Conservation (phyloP, 1,284 basidiomycete genomes). For the Phellopilus nigrolimitatus region DNA sequence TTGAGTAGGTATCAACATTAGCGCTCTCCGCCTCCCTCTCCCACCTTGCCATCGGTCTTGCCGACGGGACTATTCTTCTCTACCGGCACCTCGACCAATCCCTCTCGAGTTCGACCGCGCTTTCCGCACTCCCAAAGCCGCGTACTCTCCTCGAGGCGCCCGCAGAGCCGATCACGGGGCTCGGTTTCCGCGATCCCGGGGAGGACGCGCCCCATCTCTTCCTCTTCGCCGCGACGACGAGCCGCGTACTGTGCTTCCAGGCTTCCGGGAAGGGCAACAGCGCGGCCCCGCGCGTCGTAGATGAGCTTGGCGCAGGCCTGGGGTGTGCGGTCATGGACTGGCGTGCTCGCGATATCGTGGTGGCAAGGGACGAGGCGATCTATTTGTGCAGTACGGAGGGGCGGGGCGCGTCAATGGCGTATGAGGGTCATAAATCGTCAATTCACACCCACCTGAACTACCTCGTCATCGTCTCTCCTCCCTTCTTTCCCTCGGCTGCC, state of each 20-base stretch:
- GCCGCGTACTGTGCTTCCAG: conserved; percentile 73
- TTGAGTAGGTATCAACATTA: conserved; percentile 67
- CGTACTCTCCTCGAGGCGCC: conserved; percentile 75
- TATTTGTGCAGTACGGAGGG: conserved; percentile 85
- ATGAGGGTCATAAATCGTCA: conserved; percentile 81
- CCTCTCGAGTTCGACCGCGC: conserved; percentile 54
- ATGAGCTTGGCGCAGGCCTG: conserved; percentile 82
- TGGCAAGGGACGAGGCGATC: conserved; percentile 90
- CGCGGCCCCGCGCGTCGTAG: conserved; percentile 61
- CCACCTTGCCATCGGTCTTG: conserved; percentile 87
- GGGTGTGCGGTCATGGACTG: conserved; percentile 83
- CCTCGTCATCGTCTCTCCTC: conserved; percentile 86
- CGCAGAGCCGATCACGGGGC: conserved; percentile 85
- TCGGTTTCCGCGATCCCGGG: conserved; percentile 58
- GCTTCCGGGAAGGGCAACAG: conserved; percentile 75
- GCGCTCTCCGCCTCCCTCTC: conserved; percentile 79
- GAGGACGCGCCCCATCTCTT: conserved; percentile 49
- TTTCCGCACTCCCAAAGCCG: conserved; percentile 75
- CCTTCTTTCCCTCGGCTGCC: conserved; percentile 62
- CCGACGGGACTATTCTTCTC: conserved; percentile 90
- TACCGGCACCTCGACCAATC: conserved; percentile 91
- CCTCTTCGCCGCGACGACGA: conserved; percentile 87
- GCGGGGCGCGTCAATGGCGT: conserved; percentile 82
- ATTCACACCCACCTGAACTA: conserved; percentile 76
- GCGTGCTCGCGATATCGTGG: conserved; percentile 67